Evolutionary conservation across 345 rosid genomes (phyloP), one percentile per base, ranked within the genome.

Genomic region (Passiflora organensis): DNA sequence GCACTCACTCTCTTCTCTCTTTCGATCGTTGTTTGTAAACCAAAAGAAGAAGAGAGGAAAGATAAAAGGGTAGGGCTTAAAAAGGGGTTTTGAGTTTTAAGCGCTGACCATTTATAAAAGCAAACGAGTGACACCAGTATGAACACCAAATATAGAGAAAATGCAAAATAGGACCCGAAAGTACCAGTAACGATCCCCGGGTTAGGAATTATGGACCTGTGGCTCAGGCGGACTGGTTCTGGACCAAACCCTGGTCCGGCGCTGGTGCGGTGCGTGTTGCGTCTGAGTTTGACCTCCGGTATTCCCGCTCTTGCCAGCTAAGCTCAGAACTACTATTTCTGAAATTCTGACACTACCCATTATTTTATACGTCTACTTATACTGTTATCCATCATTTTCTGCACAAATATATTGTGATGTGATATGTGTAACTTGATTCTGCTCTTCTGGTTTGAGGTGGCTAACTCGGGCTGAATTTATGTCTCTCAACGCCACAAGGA

Each of bases 71-170:
- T 6, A 43, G 10, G 15, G 36, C 15, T 22, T 1, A 15, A 41
- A 39, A 20, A 16, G 36, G 58, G 36, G 6, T 15, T 21, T 20
- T 13, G 32, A 16, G 32, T 55, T 39, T 48, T 28, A 38, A 48
- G 68, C 68, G 60, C 55, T 48, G 61, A 63, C 68, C 47, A 48
- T 63, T 55, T 55, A 63, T 39, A 38, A 55, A 48, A 38, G 43
- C 38, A 21, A 43, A 9, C 15, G 55, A 23, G 24, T 23, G 20
- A 32, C 13, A 36, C 39, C 14, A 34, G 46, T 46, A 18, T 14
- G 4, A 24, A 34, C 58, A 13, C 56, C 28, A 5, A 15, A n/a
- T 2, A 48, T 11, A 48, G 2, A 21, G 21, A 1, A 10, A 41
- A 1, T 19, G 1, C 19, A 19, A 53, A 38, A 10, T 15, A n/a